Percentiles rank a stretch among this genome's conserved stretches.
These are phyloP conservation scores for Penicillium brevicompactum DNA, from an alignment of 2,329 filamentous ascomycete species.

Conservation along the genomic window DNA sequence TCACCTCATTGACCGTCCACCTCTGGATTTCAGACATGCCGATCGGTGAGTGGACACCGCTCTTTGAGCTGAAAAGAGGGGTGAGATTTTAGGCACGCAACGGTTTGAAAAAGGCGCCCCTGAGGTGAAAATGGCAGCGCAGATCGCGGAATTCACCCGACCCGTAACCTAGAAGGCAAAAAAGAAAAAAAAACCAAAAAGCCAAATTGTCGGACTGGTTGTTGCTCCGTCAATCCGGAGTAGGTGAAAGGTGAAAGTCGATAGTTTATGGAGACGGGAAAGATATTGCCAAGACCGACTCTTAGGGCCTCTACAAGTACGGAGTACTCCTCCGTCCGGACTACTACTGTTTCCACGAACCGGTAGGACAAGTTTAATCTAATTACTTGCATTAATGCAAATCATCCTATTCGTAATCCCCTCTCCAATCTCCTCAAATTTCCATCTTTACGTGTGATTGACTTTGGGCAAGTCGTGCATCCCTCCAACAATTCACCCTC, in stretches of 20 bases:
- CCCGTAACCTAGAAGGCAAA: background rate
- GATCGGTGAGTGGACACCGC: constrained; percentile 24
- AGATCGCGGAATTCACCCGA: constrained; percentile 13
- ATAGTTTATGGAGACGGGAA: background rate
- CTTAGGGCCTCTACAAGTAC: background rate
- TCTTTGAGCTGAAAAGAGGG: constrained; percentile 15
- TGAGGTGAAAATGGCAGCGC: constrained; percentile 11
- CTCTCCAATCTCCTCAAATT: background rate
- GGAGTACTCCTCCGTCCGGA: no score
- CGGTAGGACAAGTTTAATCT: constrained; percentile 3
- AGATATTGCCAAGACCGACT: constrained; percentile 2
- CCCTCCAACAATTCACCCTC: background rate
- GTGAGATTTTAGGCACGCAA: constrained; percentile 7
- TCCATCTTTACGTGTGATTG: background rate
- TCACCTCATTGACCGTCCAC: constrained; percentile 52
- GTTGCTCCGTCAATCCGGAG: background rate
- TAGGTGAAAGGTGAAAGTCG: background rate
- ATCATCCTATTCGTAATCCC: background rate
- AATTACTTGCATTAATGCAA: constrained; percentile 1
- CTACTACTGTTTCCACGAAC: background rate
- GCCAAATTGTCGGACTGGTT: background rate
- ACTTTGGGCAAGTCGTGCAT: background rate
- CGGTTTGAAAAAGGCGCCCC: background rate
- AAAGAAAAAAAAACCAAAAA: background rate
- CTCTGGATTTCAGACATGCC: constrained; percentile 40